Evolutionary conservation across 2,329 filamentous ascomycete species (phyloP).

Genomic region (Talaromyces sp.): DNA sequence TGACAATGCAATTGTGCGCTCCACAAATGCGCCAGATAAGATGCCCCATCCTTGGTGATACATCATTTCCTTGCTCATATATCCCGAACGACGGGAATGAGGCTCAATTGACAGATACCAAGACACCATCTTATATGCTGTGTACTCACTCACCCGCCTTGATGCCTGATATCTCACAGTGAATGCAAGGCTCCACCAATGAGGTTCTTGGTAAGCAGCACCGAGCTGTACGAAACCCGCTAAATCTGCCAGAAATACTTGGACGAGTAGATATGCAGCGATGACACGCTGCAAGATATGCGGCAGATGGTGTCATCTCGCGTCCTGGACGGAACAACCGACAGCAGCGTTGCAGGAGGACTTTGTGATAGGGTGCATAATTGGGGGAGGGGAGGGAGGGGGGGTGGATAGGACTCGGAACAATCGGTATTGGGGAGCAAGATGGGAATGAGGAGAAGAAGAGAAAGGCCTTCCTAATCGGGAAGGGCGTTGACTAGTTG

Average conservation of each 20-base stretch:
- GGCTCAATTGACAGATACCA: slow-evolving; percentile 6
- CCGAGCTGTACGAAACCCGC: neutral
- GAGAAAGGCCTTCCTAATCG: neutral
- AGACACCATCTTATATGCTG: neutral
- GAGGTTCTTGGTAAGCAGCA: neutral
- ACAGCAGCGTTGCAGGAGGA: neutral
- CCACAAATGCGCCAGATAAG: neutral
- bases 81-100: neutral
- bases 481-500: neutral
- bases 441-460: neutral
- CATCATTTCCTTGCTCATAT: slow-evolving; percentile 1
- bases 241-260: neutral
- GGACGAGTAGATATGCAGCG: neutral
- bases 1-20: neutral
- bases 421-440: neutral
- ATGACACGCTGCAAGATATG: neutral
- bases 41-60: neutral
- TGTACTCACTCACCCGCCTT: neutral
- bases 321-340: neutral
- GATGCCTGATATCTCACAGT: neutral
- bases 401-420: neutral
- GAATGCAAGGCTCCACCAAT: neutral
- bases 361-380: neutral
- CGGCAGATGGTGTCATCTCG: neutral
- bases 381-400: neutral